Percentiles rank a stretch among this genome's conserved stretches.
Conservation (phyloP, 257 asterid species). For the Forsythia suspensa region DNA sequence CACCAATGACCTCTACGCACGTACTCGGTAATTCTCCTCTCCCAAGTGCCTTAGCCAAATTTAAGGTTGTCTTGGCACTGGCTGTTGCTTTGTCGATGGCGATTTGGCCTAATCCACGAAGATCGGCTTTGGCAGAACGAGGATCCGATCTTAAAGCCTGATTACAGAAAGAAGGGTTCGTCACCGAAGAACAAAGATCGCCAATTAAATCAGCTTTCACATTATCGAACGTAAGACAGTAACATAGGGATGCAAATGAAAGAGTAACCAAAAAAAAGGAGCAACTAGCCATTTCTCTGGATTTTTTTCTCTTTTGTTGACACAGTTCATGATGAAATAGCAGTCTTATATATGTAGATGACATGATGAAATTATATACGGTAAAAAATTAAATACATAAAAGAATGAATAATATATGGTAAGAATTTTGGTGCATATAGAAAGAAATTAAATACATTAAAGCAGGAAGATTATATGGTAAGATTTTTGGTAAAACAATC, state of each 20-base stretch:
- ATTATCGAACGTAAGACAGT: background rate
- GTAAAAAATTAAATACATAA: too few relatives aligned
- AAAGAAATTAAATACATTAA: too few relatives aligned
- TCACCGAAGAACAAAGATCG: slow-evolving; percentile 21
- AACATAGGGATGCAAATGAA: slow-evolving; percentile 2
- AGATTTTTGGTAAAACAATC: too few relatives aligned
- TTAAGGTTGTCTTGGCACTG: slow-evolving; percentile 1
- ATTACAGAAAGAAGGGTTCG: slow-evolving; percentile 12
- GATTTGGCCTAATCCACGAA: slow-evolving; percentile 17
- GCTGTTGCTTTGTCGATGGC: slow-evolving; percentile 1
- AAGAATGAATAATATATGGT: background rate
- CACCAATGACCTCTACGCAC: slow-evolving; percentile 29
- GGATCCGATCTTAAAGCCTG: slow-evolving; percentile 24
- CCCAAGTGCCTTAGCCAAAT: background rate
- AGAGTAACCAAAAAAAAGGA: background rate
- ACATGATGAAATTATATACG: too few relatives aligned
- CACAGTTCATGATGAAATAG: background rate
- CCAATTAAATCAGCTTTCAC: slow-evolving; percentile 31
- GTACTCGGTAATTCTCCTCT: background rate
- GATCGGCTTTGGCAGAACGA: slow-evolving; percentile 21
- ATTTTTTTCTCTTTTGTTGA: background rate
- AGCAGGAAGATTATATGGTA: too few relatives aligned
- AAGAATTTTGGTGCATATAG: background rate
- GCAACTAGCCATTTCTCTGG: background rate
- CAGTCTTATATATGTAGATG: background rate